Evolutionary conservation across 139 green algal genomes (phyloP).

Genomic region (Pleodorina starrii): DNA sequence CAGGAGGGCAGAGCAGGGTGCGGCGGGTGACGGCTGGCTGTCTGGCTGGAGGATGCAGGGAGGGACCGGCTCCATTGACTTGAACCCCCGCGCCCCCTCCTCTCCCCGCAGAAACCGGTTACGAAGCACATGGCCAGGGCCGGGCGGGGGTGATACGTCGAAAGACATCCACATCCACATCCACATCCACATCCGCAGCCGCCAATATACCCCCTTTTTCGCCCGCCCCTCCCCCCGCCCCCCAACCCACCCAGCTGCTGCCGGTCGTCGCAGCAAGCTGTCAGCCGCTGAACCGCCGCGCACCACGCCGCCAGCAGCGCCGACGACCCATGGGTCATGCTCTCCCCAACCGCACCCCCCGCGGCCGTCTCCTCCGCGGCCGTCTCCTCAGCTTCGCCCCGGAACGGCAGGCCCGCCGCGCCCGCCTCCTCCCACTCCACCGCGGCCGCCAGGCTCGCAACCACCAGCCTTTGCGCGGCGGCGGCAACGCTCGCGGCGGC

Average conservation of each 20-base stretch:
- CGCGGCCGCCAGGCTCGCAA: neutral
- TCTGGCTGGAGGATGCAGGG: no score
- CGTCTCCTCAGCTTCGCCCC: neutral
- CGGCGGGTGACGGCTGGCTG: no score
- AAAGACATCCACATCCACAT: no score
- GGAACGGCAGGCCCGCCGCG: neutral
- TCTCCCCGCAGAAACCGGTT: no score
- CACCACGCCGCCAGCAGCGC: constrained; percentile 11
- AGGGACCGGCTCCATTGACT: no score
- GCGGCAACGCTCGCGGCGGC: neutral
- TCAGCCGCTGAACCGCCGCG: constrained; percentile 5
- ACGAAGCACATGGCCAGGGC: no score
- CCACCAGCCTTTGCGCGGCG: neutral
- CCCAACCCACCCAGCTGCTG: constrained; percentile 29
- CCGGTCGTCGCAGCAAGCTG: constrained; percentile 3
- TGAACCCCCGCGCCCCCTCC: no score
- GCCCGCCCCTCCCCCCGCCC: no score
- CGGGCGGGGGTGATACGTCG: no score
- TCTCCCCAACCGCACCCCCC: neutral
- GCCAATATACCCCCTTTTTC: no score
- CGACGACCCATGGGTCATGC: neutral
- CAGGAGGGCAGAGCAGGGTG: no score
- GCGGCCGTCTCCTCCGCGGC: neutral
- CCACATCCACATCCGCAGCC: no score
- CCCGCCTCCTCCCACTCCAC: neutral